Percentiles rank a stretch among this genome's conserved stretches.
phyloP scores from a whole-genome alignment of 2,329 filamentous ascomycete genomes.

The Fusarium xyrophilum region DNA sequence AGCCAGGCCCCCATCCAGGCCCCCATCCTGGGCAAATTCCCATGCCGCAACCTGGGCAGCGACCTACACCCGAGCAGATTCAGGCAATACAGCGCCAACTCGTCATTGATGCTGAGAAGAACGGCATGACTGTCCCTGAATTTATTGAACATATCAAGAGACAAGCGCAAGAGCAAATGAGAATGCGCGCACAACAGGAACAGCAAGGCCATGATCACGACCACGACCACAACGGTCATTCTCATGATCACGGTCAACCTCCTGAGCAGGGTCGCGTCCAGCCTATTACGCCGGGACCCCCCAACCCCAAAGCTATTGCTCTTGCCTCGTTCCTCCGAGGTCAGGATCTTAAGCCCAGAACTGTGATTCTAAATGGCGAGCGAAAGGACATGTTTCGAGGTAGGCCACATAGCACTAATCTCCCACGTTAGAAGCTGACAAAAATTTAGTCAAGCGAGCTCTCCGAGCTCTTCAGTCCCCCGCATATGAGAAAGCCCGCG shows the following conservation, averaged over 20 bases:
- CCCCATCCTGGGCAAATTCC: conserved; percentile 43
- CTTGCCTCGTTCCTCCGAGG: conserved; percentile 85
- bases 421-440: conserved; percentile 6
- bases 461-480: conserved; percentile 88
- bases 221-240: conserved; percentile 8
- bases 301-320: conserved; percentile 86
- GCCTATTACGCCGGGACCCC: conserved; percentile 77
- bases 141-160: conserved; percentile 76
- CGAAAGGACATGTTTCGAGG: conserved; percentile 98
- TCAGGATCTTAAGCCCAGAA: conserved; percentile 87
- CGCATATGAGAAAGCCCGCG: conserved; percentile 86
- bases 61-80: conserved; percentile 84
- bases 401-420: conserved; percentile 48
- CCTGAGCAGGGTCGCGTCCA: conserved; percentile 59
- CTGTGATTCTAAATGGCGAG: conserved; percentile 93
- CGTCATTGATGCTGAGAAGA: conserved; percentile 80
- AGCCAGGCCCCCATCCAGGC: no score
- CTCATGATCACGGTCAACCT: conserved; percentile 36
- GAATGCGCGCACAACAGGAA: conserved; percentile 54
- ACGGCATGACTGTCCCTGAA: conserved; percentile 83
- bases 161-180: conserved; percentile 60
- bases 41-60: conserved; percentile 51
- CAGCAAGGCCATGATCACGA: conserved; percentile 46
- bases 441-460: conserved; percentile 82
- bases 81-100: conserved; percentile 83